Evolutionary conservation across 2,329 filamentous ascomycete species (phyloP), one percentile per base, ranked within the genome.

Genomic region (Aspergillus niger): DNA sequence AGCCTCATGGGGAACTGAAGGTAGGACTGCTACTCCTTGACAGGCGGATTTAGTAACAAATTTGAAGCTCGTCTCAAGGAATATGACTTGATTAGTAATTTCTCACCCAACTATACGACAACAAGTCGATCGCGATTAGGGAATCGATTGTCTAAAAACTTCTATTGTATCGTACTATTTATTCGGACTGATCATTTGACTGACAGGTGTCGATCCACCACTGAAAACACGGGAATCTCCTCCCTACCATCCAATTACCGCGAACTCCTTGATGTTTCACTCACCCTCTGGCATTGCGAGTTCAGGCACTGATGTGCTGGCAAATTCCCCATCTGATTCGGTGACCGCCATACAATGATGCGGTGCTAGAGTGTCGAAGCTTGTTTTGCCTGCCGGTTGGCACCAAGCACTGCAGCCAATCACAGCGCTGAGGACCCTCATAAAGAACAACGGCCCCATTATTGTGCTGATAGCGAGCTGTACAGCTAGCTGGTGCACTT

Each of bases 301-400:
- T 13, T 44, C 41, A 44, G 41, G 41, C 41, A 22, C 13, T 44
- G 20, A 44, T 24, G 41, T 22, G 41, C 41, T 44, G 20, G 41
- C 41, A 20, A 44, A 10, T 36, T 11, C 13, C 22, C 41, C 20
- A 44, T 44, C 41, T 44, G 41, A 44, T 44, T 44, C 10, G 41
- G 26, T 44, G 53, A 26, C 39, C 20, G 20, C 52, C 44, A 60
- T 60, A 36, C 44, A 26, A 36, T 56, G 41, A 22, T 22, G 32
- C 32, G 32, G 17, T 44, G 41, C 11, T 44, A 44, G 20, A 44
- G 20, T 7, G n/a, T 15, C 41, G 41, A 36, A 53, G 51, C 51
- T 53, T 53, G 51, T 53, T 53, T 53, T 36, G 51, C 51, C 51
- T 20, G 51, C 51, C 20, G 51, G 20, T 53, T 36, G 51, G 51